phyloP scores from a whole-genome alignment of 441 rosid genomes.

The Biscutella laevigata region DNA sequence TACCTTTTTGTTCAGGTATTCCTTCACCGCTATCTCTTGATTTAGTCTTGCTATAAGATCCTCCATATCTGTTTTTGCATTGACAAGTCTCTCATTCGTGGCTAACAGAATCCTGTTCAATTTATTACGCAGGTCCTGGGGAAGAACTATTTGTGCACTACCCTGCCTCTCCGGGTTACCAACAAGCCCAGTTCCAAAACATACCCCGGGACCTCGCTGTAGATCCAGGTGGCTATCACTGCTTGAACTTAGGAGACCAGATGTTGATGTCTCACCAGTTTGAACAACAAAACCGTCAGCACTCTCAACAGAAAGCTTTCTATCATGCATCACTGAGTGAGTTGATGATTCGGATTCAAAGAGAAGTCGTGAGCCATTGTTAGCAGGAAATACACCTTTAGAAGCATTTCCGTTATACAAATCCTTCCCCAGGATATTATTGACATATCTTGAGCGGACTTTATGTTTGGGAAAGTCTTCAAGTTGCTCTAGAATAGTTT shows the following conservation, averaged over 20 bases:
- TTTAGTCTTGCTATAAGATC: conserved; percentile 88
- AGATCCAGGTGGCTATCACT: conserved; percentile 51
- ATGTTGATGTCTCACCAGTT: conserved; percentile 54
- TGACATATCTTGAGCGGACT: conserved; percentile 37
- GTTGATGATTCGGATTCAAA: conserved; percentile 41
- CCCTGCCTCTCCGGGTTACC: conserved; percentile 36
- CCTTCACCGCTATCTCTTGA: conserved; percentile 86
- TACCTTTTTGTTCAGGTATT: conserved; percentile 86
- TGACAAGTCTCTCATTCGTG: conserved; percentile 63
- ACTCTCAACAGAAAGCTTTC: conserved; percentile 65
- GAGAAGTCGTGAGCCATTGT: conserved; percentile 47
- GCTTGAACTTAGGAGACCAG: conserved; percentile 48
- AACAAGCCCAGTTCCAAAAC: conserved; percentile 30
- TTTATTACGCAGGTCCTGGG: conserved; percentile 67
- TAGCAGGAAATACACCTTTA: conserved; percentile 32
- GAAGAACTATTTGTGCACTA: conserved; percentile 61
- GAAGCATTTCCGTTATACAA: conserved; percentile 41
- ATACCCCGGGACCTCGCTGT: conserved; percentile 38
- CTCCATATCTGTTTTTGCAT: conserved; percentile 96
- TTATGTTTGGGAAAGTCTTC: conserved; percentile 67
- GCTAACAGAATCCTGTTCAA: conserved; percentile 66
- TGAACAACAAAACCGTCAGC: conserved; percentile 51
- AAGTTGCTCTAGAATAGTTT: conserved; percentile 73
- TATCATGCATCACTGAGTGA: conserved; percentile 47
- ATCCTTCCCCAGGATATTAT: conserved; percentile 35